Evolutionary conservation across 148 eudicot genomes (phyloP), one percentile per base, ranked within the genome.

Genomic region (Selenicereus undatus): DNA sequence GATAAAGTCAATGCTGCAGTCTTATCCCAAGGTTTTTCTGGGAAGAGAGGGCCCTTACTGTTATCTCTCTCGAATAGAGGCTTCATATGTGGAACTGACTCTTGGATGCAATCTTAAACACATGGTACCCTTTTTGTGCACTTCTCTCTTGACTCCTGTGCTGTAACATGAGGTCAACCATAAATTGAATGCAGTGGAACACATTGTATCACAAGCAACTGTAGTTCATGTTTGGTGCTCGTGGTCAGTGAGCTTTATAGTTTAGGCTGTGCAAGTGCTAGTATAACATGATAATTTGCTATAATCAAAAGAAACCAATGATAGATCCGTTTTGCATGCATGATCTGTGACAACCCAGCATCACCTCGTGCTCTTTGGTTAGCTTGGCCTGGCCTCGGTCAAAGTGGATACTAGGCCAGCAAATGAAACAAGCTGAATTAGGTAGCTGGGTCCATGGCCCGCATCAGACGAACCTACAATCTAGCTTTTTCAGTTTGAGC

Each of bases 31-130:
- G 78, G 97, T 92, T 81, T 94, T 92, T 83, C 86, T 92, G 87
- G 97, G 83, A 71, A 86, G 82, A 86, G 99, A 97, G 86, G 91
- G 87, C 70, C 99, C 99, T 29, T 94, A 88, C 78, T 97, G 99
- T 86, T 92, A 82, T 80, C 90, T 97, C 65, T 92, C 99, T 81
- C 89, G 86, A 66, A 86, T 97, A 27, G 97, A 89, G 75, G 84
- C 87, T 85, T 88, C 92, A 18, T 88, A 78, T 84, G 97, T 96
- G 77, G 99, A 92, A 83, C 83, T 97, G 77, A 94, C 97, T 85
- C 87, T 97, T 81, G 99, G 99, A 70, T 97, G 95, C 94, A 94
- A 91, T 82, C 91, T 97, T 71, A 90, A 82, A 81, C 90, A 86
- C 43, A 86, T 92, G 97, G 99, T 94, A 91, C 75, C 77, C 50